Conservation (phyloP, 139 green algal genomes). For the Tetraselmis striata region DNA sequence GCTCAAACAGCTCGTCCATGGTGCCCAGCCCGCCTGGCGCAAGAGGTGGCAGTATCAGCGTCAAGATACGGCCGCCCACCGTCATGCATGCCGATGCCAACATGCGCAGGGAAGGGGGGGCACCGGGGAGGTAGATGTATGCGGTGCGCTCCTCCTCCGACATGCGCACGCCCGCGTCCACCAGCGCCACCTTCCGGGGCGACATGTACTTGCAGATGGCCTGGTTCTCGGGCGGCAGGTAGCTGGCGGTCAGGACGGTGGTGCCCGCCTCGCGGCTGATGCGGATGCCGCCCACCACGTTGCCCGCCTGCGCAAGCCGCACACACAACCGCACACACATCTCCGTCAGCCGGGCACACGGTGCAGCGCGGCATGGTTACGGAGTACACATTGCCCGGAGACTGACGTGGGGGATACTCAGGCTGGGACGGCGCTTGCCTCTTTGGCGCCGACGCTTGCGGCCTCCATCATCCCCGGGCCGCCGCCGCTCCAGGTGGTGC, state of each 20-base stretch:
- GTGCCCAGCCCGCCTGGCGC: constrained; percentile 27
- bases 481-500: constrained; percentile 56
- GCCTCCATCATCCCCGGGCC: constrained; percentile 67
- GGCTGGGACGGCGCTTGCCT: not conserved
- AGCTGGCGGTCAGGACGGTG: constrained; percentile 43
- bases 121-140: constrained; percentile 70
- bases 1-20: constrained; percentile 52
- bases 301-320: not conserved
- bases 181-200: constrained; percentile 47
- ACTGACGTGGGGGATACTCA: too few species aligned
- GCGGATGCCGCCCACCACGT: constrained; percentile 47
- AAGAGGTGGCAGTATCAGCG: too few species aligned
- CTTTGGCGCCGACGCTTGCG: constrained; percentile 12
- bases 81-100: too few species aligned
- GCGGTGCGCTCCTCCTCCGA: constrained; percentile 43
- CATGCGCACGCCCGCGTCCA: constrained; percentile 41
- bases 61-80: too few species aligned
- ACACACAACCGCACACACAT: too few species aligned
- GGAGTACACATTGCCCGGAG: too few species aligned
- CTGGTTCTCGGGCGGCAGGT: constrained; percentile 28
- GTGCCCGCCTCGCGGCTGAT: constrained; percentile 63
- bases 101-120: too few species aligned
- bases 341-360: too few species aligned
- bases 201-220: constrained; percentile 53
- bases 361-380: too few species aligned